Evolutionary conservation across 2,329 filamentous ascomycete species (phyloP), one percentile per base, ranked within the genome.

Genomic region (Ceratocystis albifundus): DNA sequence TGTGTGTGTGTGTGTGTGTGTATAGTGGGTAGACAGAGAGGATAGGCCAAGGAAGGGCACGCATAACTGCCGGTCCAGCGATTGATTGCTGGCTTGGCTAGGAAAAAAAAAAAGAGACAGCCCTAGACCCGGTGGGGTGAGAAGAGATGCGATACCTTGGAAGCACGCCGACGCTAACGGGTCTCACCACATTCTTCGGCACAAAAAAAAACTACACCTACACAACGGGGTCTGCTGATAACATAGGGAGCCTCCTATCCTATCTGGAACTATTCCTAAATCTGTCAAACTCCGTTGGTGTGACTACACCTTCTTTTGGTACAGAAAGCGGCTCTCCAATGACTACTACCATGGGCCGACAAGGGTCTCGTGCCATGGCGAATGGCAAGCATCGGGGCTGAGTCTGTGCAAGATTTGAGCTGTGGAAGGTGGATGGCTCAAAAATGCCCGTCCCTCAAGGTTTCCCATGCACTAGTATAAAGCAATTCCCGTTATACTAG

Each of bases 341-440:
- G 53, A 12, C 53, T 30, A 4, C 53, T 59, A 32, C 28, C 28
- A 32, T 59, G 20, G 15, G 25, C 1, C 15, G 53, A 59, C 53
- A 59, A 59, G 53, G 53, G 53, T 59, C 53, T 59, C 28, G 25
- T 59, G 25, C 53, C 53, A 59, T 59, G 53, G 53, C 28, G 53
- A 59, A 32, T 30, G n/a, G 53, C 53, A 59, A 59, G 28, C 28
- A 59, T 59, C 53, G 53, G 53, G 53, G 53, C 22, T 59, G 53
- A 59, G 53, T 59, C 53, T 59, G 53, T 59, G 53, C 53, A 59
- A 59, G 53, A 59, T 59, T 59, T 59, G 53, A 59, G 53, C 25
- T 32, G 53, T 59, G 53, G 25, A n/a, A 59, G 53, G 36, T 32
- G 28, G 28, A 17, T 59, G 53, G 53, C 28, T 59, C 25, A 28